These are phyloP conservation scores for Monosporascus sp. DNA, from an alignment of 2,329 filamentous ascomycete species.

Conservation along the genomic window DNA sequence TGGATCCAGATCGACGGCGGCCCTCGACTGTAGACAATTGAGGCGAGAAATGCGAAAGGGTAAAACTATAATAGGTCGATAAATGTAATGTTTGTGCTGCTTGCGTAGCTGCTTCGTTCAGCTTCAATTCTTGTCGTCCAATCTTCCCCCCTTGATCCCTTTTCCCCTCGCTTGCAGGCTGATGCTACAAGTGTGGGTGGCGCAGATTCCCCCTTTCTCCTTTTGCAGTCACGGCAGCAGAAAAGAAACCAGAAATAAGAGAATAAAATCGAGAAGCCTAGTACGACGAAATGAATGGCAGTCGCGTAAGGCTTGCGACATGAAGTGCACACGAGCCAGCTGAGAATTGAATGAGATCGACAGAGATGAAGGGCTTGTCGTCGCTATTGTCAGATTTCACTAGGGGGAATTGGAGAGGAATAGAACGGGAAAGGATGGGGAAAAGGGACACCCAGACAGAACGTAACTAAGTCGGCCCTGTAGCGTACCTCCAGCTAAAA, in stretches of 20 bases:
- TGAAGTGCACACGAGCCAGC: conserved; percentile 14
- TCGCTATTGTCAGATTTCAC: conserved; percentile 12
- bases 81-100: neutral
- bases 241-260: too few species aligned
- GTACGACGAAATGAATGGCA: neutral
- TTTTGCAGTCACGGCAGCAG: neutral
- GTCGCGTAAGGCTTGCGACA: neutral
- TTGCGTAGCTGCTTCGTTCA: too few species aligned
- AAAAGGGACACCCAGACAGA: neutral
- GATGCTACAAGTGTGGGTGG: neutral
- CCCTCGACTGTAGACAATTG: neutral
- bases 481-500: too few species aligned
- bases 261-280: neutral
- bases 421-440: neutral
- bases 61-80: neutral
- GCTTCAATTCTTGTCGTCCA: neutral
- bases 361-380: conserved; percentile 16
- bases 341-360: conserved; percentile 20
- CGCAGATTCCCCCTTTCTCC: neutral
- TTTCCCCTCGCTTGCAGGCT: neutral
- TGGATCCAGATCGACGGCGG: neutral
- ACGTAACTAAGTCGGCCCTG: too few species aligned
- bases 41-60: neutral
- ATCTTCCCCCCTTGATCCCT: neutral
- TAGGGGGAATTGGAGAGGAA: conserved; percentile 4